Percentiles rank a stretch among this genome's conserved stretches.
Conservation (phyloP, 2,329 filamentous ascomycete species). For the Colletotrichum sp. region DNA sequence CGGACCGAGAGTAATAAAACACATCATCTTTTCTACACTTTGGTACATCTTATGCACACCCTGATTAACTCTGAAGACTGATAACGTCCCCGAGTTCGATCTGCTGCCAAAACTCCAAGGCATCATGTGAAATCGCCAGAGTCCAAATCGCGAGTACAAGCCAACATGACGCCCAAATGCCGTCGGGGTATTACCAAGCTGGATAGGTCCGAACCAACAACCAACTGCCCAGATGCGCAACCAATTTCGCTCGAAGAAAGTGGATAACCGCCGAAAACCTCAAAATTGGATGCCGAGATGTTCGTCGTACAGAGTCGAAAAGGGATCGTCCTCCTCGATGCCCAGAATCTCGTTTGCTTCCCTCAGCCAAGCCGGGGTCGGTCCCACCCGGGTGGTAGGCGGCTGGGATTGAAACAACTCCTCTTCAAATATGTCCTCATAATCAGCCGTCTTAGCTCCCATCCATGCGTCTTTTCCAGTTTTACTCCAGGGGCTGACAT, state of each 20-base stretch:
- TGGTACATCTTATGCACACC: background rate
- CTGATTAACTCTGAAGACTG: background rate
- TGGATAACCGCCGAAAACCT: background rate
- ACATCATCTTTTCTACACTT: background rate
- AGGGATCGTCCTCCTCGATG: background rate
- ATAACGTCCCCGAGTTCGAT: background rate
- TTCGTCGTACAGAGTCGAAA: background rate
- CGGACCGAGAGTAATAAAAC: background rate
- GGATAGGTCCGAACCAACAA: background rate
- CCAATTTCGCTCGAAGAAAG: background rate
- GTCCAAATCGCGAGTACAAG: background rate
- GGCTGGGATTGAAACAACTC: background rate
- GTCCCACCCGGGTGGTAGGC: background rate
- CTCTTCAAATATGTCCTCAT: background rate
- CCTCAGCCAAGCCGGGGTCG: background rate
- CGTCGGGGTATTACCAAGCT: background rate
- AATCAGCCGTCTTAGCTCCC: background rate
- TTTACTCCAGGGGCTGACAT: too few species aligned
- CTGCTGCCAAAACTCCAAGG: background rate
- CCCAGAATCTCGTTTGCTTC: slow-evolving; percentile 1
- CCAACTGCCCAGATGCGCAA: background rate
- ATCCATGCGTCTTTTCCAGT: background rate
- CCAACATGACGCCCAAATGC: background rate
- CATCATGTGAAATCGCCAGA: background rate
- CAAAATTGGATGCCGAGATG: background rate